Evolutionary conservation across 352 stramenopile species (phyloP).

Genomic region (Thalassiosira mediterranea): DNA sequence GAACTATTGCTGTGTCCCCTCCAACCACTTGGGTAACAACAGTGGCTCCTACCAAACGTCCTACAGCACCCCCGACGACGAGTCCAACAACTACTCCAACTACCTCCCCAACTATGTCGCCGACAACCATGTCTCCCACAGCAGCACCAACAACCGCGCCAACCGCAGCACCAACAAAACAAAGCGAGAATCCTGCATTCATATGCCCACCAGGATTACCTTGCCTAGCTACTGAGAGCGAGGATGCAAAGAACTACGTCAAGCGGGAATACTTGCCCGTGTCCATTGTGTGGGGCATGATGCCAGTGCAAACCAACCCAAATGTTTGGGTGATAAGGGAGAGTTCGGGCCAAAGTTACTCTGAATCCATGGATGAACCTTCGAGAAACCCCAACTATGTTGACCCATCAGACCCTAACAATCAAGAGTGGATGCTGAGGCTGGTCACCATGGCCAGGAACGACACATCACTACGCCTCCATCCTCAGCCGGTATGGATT

Average conservation of each 20-base stretch:
- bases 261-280: conserved; percentile 29
- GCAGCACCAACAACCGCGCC: conserved; percentile 1
- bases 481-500: conserved; percentile 33
- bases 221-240: too few relatives aligned
- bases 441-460: conserved; percentile 19
- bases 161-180: conserved; percentile 3
- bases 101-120: too few relatives aligned
- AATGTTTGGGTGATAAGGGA: conserved; percentile 30
- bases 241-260: neutral
- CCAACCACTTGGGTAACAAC: too few relatives aligned
- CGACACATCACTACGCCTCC: conserved; percentile 12
- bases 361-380: too few relatives aligned
- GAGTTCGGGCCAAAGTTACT: neutral
- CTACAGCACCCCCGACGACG: neutral
- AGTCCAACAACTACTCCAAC: neutral
- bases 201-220: too few relatives aligned
- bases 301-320: neutral
- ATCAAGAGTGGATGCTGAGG: conserved; percentile 31
- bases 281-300: conserved; percentile 31
- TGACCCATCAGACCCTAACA: conserved; percentile 30
- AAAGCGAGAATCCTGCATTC: neutral
- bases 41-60: too few relatives aligned
- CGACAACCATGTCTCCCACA: too few relatives aligned
- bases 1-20: too few relatives aligned
- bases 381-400: neutral